These are phyloP conservation scores for Hippophae rhamnoides DNA, from an alignment of 306 rosid genomes.

Conservation along the genomic window DNA sequence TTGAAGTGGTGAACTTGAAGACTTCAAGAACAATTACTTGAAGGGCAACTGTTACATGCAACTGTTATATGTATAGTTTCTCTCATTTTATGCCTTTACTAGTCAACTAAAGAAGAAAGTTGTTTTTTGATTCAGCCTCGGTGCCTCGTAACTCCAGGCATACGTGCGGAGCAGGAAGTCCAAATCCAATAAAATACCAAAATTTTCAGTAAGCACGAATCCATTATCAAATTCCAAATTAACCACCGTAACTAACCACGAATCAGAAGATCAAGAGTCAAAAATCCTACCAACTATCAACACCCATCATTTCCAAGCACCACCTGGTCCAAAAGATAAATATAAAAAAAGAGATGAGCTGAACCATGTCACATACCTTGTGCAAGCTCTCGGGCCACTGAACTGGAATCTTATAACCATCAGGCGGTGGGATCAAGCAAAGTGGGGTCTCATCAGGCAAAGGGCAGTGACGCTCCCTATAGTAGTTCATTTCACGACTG, in stretches of 20 bases:
- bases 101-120: too few species aligned
- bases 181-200: too few species aligned
- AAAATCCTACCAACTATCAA: background rate
- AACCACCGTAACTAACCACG: background rate
- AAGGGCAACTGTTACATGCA: too few species aligned
- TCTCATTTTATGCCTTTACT: too few species aligned
- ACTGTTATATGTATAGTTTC: too few species aligned
- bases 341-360: background rate
- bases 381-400: constrained; percentile 95
- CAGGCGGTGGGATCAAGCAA: constrained; percentile 77
- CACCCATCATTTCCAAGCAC: background rate
- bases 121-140: too few species aligned
- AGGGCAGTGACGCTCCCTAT: constrained; percentile 89
- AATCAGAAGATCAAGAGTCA: background rate
- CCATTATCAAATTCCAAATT: background rate
- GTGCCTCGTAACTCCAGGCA: too few species aligned
- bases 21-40: too few species aligned
- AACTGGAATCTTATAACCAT: constrained; percentile 61
- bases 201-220: too few species aligned
- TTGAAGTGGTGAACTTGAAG: too few species aligned
- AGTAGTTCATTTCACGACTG: constrained; percentile 87
- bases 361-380: constrained; percentile 38
- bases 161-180: too few species aligned
- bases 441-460: constrained; percentile 52
- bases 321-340: background rate